Base-by-base conservation (phyloP, 1,139 yeast species). In the Debaryomyces singareniensis region DNA sequence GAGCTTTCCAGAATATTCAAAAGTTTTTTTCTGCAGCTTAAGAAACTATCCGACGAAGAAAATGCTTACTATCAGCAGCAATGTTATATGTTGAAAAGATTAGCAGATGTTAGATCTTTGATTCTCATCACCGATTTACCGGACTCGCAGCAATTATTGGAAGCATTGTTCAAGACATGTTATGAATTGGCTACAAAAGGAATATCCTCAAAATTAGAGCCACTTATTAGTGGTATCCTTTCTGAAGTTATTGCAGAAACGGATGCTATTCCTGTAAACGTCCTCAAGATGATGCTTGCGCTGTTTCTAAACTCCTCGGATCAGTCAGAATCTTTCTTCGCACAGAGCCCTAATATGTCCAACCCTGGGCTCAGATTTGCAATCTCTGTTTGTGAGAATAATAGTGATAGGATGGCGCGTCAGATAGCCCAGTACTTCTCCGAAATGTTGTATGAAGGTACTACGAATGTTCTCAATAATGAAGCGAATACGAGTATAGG, bases 381-480 rank as follows among this genome's bases (percentile, higher is more conserved):
- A 4, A 53, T 81, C 26, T 63, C 73, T 11, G 68, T 89, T 4
- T 85, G 95, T 49, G 78, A 75, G 36, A 64, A 73, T 2, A 84
- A 85, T 44, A 55, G 78, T 1, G 94, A 84, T 42, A 63, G 89
- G 38, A 69, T 89, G 71, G 75, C 93, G 9, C 71, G 95, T 39
- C 77, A 78, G 40, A 68, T 84, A 16, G 84, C 94, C 4, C 89
- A 80, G 47, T 80, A 79, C 45, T 83, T 86, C 42, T 79, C 95
- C 0, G 95, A 85, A 45, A 63, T 79, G 38, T 54, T 87, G 4
- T 76, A 76, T 43, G 80, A 76, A 25, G 57, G 62, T 16, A 56
- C 61, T 3, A 51, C 51, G 20, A 44, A 45, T 18, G 47, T 41
- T 10, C 60, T 55, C 12, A 53, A 47, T 7, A 52, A 52, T 16